phyloP scores from a whole-genome alignment of 345 rosid genomes.

The Euphorbia peplus region DNA sequence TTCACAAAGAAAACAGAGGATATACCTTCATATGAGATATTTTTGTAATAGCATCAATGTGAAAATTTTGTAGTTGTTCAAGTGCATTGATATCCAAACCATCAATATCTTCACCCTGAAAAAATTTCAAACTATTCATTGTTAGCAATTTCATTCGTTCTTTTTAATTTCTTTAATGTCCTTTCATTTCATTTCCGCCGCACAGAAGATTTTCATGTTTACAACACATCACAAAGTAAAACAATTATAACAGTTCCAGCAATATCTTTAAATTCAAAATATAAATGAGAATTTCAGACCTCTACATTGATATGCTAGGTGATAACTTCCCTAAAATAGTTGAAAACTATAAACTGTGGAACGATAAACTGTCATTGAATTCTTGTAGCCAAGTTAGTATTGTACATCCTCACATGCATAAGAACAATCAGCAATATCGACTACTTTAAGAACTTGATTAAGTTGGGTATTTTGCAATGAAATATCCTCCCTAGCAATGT shows the following conservation, averaged over 20 bases:
- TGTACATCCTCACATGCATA: too few relatives aligned
- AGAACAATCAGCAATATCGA: too few relatives aligned
- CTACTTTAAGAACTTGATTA: too few relatives aligned
- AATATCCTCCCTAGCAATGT: too few relatives aligned
- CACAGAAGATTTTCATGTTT: background rate
- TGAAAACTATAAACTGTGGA: background rate
- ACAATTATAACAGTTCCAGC: background rate
- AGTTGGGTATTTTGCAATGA: too few relatives aligned
- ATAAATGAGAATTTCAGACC: background rate
- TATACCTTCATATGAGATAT: slow-evolving; percentile 54
- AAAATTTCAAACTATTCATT: background rate
- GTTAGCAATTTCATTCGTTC: background rate
- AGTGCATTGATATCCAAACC: slow-evolving; percentile 42
- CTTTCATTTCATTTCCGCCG: background rate
- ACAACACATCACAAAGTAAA: background rate
- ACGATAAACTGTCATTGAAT: background rate
- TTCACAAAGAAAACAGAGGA: background rate
- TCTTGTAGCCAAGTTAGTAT: too few relatives aligned
- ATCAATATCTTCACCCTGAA: slow-evolving; percentile 55
- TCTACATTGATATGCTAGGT: background rate
- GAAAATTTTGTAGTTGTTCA: slow-evolving; percentile 57
- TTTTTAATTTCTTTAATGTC: background rate
- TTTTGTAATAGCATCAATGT: slow-evolving; percentile 51
- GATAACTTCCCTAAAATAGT: too few relatives aligned
- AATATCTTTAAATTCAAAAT: background rate